Evolutionary conservation across 306 rosid genomes (phyloP).

Genomic region (Lathyrus sativus): DNA sequence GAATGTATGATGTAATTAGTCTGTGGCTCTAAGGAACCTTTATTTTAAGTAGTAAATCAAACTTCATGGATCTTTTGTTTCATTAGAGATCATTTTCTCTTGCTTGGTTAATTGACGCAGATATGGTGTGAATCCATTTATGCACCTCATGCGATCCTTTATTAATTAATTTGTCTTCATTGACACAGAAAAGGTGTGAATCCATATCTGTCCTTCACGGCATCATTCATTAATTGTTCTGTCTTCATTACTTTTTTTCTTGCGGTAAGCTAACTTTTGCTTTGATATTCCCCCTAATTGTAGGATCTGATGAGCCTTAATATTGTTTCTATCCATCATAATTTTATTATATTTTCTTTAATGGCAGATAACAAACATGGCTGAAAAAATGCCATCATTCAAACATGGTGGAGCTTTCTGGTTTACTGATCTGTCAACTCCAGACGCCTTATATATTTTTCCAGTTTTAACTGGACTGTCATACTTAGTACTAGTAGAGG

Average conservation of each 20-base stretch:
- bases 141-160: conserved; percentile 59
- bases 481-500: no score
- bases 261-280: conserved; percentile 63
- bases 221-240: conserved; percentile 76
- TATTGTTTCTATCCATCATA: conserved; percentile 37
- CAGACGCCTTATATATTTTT: no score
- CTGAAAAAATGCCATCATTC: conserved; percentile 87
- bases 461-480: no score
- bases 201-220: conserved; percentile 63
- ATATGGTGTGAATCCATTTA: conserved; percentile 76
- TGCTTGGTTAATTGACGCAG: conserved; percentile 52
- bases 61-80: conserved; percentile 32
- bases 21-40: conserved; percentile 23
- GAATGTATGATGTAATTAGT: conserved; percentile 17
- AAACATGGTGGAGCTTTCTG: conserved; percentile 87
- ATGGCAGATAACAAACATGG: conserved; percentile 80
- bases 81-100: conserved; percentile 33
- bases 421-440: conserved; percentile 52
- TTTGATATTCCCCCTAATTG: conserved; percentile 29
- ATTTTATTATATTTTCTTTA: conserved; percentile 32
- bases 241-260: conserved; percentile 83
- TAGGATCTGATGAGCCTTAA: conserved; percentile 24
- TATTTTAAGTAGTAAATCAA: conserved; percentile 26
- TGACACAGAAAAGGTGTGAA: conserved; percentile 71
- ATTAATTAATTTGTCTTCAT: conserved; percentile 44